Evolutionary conservation across 176 grass and related monocot species (phyloP), one percentile per base, ranked within the genome.

Genomic region (Oryza meridionalis): DNA sequence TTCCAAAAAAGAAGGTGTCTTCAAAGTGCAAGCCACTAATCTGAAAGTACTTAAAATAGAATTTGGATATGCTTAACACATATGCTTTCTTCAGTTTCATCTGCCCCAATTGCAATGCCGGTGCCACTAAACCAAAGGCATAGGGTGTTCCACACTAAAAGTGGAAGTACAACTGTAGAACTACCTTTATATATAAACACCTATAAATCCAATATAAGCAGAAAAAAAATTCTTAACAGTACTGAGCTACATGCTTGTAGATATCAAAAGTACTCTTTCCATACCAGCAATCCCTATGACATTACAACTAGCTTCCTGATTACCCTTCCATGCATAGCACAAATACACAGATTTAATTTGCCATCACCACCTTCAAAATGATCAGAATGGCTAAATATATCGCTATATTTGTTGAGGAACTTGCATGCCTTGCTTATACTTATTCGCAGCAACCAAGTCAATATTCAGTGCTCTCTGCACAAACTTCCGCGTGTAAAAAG

Each of bases 381-480:
- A 85, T 49, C 58, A 67, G 49, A 78, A 84, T 24, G 40, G 6
- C 26, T 27, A 69, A 70, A n/a, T 11, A 16, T 58, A 3, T 19
- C 21, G 14, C 33, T 75, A 70, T 33, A 73, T 12, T 15, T 46
- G 16, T 46, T 11, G 37, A 46, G 11, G 24, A 61, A 76, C 19
- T 24, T 46, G 4, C 8, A 8, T 62, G 15, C 47, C 9, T 37
- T 69, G 9, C 16, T 47, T n/a, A 24, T 51, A 78, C 21, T 79
- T 29, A 14, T 84, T 76, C 74, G 44, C 62, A 68, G 16, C 43
- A 24, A 67, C 3, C 3, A 26, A 19, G 8, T 25, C 24, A 45
- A 9, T 69, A 25, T 9, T 22, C 24, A 77, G 16, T 29, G 27
- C 26, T 27, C 35, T 66, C 29, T 11, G 19, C 1, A 7, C 13